phyloP scores from a whole-genome alignment of 2,329 filamentous ascomycete genomes.

The Aspergillus sp. region DNA sequence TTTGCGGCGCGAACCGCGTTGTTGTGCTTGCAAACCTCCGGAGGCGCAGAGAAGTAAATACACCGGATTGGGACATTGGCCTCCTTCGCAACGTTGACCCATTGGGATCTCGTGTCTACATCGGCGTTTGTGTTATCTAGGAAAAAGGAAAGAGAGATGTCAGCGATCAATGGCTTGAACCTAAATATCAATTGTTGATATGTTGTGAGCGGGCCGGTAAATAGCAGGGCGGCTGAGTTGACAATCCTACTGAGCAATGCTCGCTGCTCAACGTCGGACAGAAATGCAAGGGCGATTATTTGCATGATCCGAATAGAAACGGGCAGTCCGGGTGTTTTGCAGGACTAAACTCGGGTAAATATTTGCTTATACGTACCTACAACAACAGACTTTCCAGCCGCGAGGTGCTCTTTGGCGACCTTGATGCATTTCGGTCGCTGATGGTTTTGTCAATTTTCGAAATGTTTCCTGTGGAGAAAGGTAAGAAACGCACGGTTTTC shows the following conservation, averaged over 20 bases:
- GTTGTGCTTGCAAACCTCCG: conserved; percentile 78
- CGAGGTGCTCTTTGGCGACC: conserved; percentile 65
- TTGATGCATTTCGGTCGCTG: conserved; percentile 68
- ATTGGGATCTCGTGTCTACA: conserved; percentile 70
- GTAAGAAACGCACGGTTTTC: conserved; percentile 58
- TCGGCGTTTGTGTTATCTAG: conserved; percentile 96
- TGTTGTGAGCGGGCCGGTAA: neutral
- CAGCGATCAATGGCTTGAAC: neutral
- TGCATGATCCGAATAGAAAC: neutral
- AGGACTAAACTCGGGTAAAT: neutral
- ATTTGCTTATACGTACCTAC: conserved; percentile 62
- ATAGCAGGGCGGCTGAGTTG: neutral
- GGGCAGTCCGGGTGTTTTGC: neutral
- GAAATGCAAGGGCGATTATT: conserved; percentile 17
- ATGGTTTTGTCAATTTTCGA: conserved; percentile 6
- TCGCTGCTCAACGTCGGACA: conserved; percentile 14
- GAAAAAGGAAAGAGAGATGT: neutral
- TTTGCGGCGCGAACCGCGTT: conserved; percentile 74
- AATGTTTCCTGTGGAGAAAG: neutral
- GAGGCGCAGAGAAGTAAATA: conserved; percentile 74
- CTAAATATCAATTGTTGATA: neutral
- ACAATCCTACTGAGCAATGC: neutral
- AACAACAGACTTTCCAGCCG: conserved; percentile 66
- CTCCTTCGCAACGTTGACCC: conserved; percentile 72
- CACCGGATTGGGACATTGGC: conserved; percentile 76